Conservation (phyloP, 441 rosid genomes). For the Gossypium schwendimanii region DNA sequence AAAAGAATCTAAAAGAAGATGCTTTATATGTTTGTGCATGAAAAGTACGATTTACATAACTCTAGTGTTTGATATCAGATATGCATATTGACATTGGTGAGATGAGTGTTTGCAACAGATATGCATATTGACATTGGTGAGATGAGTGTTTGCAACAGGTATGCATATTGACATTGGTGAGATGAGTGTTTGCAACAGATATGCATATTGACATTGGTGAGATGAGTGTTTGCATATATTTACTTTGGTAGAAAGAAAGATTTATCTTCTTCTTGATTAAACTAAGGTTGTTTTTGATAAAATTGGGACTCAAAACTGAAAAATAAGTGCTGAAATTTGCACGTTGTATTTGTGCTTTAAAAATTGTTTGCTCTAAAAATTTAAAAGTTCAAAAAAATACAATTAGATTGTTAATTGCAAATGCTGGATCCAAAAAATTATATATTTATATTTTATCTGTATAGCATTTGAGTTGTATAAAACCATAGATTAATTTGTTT, state of each 20-base stretch:
- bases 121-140: constrained; percentile 1
- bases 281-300: neutral
- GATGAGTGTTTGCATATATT: neutral
- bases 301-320: neutral
- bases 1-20: neutral
- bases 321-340: neutral
- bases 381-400: neutral
- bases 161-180: neutral
- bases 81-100: constrained; percentile 3
- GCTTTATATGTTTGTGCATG: neutral
- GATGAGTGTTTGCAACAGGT: neutral
- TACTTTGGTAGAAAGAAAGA: neutral
- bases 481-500: neutral
- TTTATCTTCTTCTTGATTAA: neutral
- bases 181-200: neutral
- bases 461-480: neutral
- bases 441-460: neutral
- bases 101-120: neutral
- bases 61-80: neutral
- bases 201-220: neutral
- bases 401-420: neutral
- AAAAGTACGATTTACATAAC: neutral
- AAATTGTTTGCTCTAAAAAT: neutral
- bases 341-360: neutral
- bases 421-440: neutral